These are phyloP conservation scores for Hibiscus tridactylites DNA, from an alignment of 345 rosid genomes.

Conservation along the genomic window DNA sequence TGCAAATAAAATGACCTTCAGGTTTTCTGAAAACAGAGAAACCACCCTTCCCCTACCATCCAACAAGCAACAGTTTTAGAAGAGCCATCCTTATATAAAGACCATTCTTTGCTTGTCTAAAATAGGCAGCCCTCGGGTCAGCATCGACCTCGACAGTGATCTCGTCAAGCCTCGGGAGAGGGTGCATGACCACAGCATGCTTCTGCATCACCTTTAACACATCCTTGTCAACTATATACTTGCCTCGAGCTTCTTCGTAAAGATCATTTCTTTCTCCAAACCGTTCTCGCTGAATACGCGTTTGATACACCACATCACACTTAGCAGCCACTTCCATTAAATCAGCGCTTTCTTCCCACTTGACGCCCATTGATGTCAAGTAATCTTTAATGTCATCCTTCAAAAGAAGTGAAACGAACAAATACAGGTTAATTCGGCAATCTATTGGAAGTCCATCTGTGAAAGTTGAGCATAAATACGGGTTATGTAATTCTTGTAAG, in stretches of 20 bases:
- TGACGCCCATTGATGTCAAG: slow-evolving; percentile 54
- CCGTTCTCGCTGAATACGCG: slow-evolving; percentile 83
- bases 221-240: slow-evolving; percentile 62
- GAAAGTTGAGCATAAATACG: background rate
- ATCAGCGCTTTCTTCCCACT: slow-evolving; percentile 86
- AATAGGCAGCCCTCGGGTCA: slow-evolving; percentile 94
- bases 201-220: slow-evolving; percentile 69
- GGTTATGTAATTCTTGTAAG: background rate
- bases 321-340: slow-evolving; percentile 78
- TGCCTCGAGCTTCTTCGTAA: slow-evolving; percentile 88
- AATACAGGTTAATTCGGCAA: background rate
- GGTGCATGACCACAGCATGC: slow-evolving; percentile 90
- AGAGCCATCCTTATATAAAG: slow-evolving; percentile 95
- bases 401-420: background rate
- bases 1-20: too few species aligned
- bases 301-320: slow-evolving; percentile 86
- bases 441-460: background rate
- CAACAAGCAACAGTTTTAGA: slow-evolving; percentile 31
- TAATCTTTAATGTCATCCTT: slow-evolving; percentile 94
- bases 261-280: slow-evolving; percentile 83
- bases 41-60: slow-evolving; percentile 15
- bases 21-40: background rate
- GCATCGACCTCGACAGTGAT: slow-evolving; percentile 69
- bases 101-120: slow-evolving; percentile 97
- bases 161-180: slow-evolving; percentile 96